A percentile compares a stretch with the other conserved stretches of the same genome.
These are phyloP conservation scores for Delonix regia DNA, from an alignment of 306 rosid species.

Conservation along the genomic window DNA sequence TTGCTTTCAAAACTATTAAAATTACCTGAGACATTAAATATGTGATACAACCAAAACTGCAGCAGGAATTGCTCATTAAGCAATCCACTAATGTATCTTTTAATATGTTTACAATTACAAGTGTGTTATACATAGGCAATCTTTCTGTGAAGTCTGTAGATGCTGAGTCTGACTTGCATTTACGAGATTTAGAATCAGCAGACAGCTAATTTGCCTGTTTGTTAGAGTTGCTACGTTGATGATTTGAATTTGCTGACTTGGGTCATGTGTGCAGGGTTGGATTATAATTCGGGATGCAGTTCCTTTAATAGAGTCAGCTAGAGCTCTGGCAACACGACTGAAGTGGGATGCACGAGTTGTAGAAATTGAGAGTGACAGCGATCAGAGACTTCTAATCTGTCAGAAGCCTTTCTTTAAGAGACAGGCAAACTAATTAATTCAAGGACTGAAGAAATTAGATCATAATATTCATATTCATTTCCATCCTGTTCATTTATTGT, in stretches of 20 bases:
- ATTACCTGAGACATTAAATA: not conserved
- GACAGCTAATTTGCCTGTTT: not conserved
- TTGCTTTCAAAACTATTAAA: constrained; percentile 10
- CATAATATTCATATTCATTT: constrained; percentile 65
- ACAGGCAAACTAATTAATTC: constrained; percentile 57
- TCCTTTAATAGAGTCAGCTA: constrained; percentile 75
- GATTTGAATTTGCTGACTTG: constrained; percentile 29
- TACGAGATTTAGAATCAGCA: not conserved
- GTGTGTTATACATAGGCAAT: not conserved
- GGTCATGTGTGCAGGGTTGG: constrained; percentile 81
- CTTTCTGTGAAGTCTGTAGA: not conserved
- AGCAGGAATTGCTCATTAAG: not conserved
- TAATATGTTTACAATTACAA: not conserved
- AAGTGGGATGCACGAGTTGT: constrained; percentile 94
- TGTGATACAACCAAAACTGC: not conserved
- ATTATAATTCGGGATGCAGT: constrained; percentile 75
- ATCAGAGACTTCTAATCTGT: constrained; percentile 84
- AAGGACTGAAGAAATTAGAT: constrained; percentile 45
- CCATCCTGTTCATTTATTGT: constrained; percentile 52
- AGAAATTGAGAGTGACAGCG: constrained; percentile 81
- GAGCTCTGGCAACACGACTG: constrained; percentile 68
- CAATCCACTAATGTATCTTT: not conserved
- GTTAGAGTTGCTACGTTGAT: not conserved
- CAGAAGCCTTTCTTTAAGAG: constrained; percentile 87
- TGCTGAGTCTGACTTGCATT: constrained; percentile 13